These are phyloP conservation scores for Ceratonia siliqua DNA, from an alignment of 306 rosid genomes.

Conservation along the genomic window DNA sequence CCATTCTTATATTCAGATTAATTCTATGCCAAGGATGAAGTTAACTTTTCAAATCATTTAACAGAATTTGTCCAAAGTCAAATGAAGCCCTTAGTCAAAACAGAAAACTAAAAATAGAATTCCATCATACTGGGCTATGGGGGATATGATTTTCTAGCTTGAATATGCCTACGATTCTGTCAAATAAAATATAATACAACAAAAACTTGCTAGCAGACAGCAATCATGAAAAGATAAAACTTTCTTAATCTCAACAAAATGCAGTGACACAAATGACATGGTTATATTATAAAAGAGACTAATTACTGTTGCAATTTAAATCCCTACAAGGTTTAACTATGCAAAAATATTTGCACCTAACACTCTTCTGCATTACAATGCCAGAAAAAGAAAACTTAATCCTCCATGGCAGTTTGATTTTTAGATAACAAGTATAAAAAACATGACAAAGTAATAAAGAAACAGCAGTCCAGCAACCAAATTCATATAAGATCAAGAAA, in stretches of 20 bases:
- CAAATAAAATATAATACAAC: neutral
- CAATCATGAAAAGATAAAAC: neutral
- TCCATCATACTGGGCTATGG: neutral
- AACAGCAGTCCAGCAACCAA: neutral
- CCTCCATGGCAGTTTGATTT: neutral
- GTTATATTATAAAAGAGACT: neutral
- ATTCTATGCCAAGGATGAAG: neutral
- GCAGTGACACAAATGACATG: neutral
- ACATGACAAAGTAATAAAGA: neutral
- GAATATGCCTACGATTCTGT: neutral
- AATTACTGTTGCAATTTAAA: neutral
- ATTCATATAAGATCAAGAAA: neutral
- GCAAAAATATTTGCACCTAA: neutral
- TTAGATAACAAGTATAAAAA: neutral
- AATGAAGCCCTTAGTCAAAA: neutral
- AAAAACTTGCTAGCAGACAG: neutral
- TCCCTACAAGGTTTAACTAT: neutral
- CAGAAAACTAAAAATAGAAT: neutral
- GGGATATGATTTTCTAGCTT: neutral
- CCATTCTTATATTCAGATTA: neutral
- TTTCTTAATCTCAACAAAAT: neutral
- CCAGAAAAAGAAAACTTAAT: neutral
- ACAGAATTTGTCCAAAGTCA: neutral
- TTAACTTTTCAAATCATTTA: neutral
- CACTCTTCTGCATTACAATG: neutral